phyloP scores from a whole-genome alignment of 208 protist species.

The Leishmania guyanensis region DNA sequence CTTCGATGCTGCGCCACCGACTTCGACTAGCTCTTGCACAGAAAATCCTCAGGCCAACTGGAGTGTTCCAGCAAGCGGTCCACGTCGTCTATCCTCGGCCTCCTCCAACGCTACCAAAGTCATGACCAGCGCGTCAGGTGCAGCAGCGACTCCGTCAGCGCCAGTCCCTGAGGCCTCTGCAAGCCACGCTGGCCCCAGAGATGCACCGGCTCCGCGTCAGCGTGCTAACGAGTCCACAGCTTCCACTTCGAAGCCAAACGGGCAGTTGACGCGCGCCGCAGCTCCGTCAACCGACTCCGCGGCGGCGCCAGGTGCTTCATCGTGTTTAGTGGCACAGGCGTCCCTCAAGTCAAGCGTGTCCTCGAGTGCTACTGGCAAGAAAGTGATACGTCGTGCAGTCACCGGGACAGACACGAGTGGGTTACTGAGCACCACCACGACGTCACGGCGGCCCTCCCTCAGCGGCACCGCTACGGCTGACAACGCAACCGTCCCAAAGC shows the following conservation, averaged over 20 bases:
- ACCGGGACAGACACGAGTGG: neutral
- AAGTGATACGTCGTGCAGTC: constrained; percentile 16
- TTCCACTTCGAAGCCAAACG: neutral
- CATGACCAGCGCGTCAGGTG: neutral
- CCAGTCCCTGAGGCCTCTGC: neutral
- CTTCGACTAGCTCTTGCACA: neutral
- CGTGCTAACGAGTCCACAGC: neutral
- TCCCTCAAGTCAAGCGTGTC: neutral
- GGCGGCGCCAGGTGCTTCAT: neutral
- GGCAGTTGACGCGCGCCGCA: neutral
- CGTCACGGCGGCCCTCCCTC: constrained; percentile 12
- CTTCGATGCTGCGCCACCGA: neutral
- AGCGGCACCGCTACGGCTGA: constrained; percentile 3
- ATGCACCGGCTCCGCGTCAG: neutral
- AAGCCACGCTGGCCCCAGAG: neutral
- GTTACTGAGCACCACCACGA: neutral
- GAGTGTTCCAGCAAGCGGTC: neutral
- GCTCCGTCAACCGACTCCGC: neutral
- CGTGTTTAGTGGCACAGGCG: neutral
- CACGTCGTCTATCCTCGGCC: neutral
- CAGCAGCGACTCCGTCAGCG: constrained; percentile 5
- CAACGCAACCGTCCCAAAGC: constrained; percentile 10
- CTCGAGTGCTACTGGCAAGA: neutral
- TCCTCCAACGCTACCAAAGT: neutral
- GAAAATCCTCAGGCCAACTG: neutral